These are phyloP conservation scores for Alnus rubra DNA, from an alignment of 306 rosid genomes.

Conservation along the genomic window DNA sequence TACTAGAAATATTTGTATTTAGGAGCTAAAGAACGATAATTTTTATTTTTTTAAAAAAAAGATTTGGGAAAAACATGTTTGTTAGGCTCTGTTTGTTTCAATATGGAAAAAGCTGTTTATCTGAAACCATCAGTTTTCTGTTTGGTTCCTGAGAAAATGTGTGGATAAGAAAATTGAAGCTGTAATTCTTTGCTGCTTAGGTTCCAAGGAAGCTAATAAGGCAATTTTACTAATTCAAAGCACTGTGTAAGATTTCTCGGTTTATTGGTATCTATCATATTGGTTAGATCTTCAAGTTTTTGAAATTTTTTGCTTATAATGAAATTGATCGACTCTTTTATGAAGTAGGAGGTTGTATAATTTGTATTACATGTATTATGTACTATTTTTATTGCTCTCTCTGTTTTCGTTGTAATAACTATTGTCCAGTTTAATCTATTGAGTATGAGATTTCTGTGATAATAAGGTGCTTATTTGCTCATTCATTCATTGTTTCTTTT, in stretches of 20 bases:
- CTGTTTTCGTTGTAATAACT: neutral
- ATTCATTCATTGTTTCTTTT: constrained; percentile 3
- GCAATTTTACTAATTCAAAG: too few species aligned
- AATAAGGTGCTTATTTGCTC: neutral
- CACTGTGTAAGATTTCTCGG: neutral
- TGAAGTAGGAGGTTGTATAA: neutral
- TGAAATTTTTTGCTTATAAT: neutral
- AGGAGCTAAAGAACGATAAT: neutral
- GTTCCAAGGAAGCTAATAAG: too few species aligned
- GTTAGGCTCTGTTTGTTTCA: neutral
- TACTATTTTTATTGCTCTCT: neutral
- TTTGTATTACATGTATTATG: neutral
- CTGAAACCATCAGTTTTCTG: too few species aligned
- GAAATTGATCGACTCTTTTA: neutral
- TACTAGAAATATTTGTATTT: neutral
- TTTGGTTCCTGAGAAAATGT: too few species aligned
- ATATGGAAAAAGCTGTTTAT: too few species aligned
- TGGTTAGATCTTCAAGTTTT: neutral
- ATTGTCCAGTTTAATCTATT: neutral
- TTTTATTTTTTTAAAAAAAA: neutral
- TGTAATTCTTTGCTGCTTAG: too few species aligned
- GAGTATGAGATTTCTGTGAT: neutral
- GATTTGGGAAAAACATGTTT: neutral
- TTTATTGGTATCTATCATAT: neutral
- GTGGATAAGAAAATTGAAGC: too few species aligned